Evolutionary conservation across 2,329 filamentous ascomycete species (phyloP), one percentile per base, ranked within the genome.

Genomic region (Leptographium galeiforme): DNA sequence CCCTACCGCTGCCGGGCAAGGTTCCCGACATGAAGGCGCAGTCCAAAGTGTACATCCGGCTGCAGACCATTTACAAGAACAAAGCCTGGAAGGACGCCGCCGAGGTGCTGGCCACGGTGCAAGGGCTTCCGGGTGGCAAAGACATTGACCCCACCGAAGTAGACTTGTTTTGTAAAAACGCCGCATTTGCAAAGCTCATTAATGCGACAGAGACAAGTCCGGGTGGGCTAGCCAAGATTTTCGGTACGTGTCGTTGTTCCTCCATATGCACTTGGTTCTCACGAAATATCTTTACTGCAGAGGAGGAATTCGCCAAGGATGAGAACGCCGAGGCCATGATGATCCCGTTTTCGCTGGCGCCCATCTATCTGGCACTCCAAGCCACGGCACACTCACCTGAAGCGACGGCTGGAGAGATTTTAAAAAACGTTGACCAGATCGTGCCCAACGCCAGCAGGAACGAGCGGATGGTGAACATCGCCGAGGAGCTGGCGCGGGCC

Each of bases 21-120:
- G 73, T 98, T 2, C 93, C 94, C 2, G 93, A 98, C 66, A 98
- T 98, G 93, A 98, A 98, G 72, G 89, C 93, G 3, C 81, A 91
- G 64, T 95, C 90, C 4, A 81, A 77, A 53, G 85, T 94, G 57
- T 98, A 98, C 70, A 85, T 98, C 59, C 76, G 83, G 61, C 76
- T 98, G 13, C 93, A 97, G 66, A 91, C 87, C 61, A 81, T 97
- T 56, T 98, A 97, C 78, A 96, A 95, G 69, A 69, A 74, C 25
- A 95, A 95, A 67, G 89, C 93, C 45, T 81, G 85, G 38, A 72
- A 78, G 62, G 93, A 98, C 62, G 72, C 84, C 14, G 77, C 79
- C 34, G 85, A 95, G 66, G 85, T 97, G 2, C 70, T 89, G 3
- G 69, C 74, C 13, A 79, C 69, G 13, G 82, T 89, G 44, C 81